Conservation (phyloP, 768 basidiomycete species). For the Xerocomellus chrysenteron region DNA sequence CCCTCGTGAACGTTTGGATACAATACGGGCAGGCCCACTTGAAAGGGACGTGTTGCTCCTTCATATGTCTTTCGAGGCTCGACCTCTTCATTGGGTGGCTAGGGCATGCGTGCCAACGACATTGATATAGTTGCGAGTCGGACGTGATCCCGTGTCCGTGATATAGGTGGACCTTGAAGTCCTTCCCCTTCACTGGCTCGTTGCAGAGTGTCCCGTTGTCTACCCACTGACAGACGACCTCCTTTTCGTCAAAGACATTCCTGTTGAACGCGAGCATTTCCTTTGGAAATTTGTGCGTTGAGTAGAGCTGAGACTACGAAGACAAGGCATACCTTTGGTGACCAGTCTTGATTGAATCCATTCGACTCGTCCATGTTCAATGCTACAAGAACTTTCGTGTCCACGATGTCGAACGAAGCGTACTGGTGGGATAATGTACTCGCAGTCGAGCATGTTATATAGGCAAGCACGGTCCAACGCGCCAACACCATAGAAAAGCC, state of each 20-base stretch:
- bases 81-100: neutral
- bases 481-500: neutral
- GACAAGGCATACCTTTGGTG: neutral
- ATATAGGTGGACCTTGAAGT: slow-evolving; percentile 7
- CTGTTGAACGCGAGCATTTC: slow-evolving; percentile 3
- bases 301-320: neutral
- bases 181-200: neutral
- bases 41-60: slow-evolving; percentile 10
- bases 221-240: slow-evolving; percentile 5
- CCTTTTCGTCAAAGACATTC: neutral
- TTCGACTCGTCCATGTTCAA: neutral
- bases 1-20: slow-evolving; percentile 1
- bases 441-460: slow-evolving; percentile 7
- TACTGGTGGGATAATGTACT: neutral
- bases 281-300: neutral
- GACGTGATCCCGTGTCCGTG: neutral
- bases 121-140: neutral
- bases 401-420: neutral
- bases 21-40: slow-evolving; percentile 13
- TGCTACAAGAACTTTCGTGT: neutral
- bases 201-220: neutral
- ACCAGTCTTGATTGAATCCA: neutral
- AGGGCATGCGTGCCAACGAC: slow-evolving; percentile 9
- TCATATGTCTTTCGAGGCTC: slow-evolving; percentile 9
- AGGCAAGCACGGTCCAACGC: neutral